These are phyloP conservation scores for Fusarium irregulare DNA, from an alignment of 2,329 filamentous ascomycete genomes.

Conservation along the genomic window DNA sequence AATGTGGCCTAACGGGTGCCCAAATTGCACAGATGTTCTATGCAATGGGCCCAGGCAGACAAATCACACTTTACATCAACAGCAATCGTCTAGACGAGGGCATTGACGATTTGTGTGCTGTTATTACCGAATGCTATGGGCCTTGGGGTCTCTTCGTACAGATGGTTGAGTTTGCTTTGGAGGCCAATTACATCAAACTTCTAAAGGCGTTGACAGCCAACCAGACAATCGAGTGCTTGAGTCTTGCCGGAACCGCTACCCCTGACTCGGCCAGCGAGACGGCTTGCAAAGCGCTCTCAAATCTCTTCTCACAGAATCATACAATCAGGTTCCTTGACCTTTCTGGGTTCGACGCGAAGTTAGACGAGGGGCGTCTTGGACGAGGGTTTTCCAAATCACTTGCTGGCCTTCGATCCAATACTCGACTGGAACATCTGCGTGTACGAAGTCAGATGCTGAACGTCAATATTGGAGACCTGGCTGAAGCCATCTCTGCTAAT, in stretches of 20 bases:
- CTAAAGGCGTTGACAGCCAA: conserved; percentile 63
- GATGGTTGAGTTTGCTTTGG: conserved; percentile 67
- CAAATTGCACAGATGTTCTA: conserved; percentile 63
- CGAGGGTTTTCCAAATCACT: conserved; percentile 64
- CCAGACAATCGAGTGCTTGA: conserved; percentile 63
- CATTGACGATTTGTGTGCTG: conserved; percentile 61
- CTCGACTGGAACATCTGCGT: conserved; percentile 61
- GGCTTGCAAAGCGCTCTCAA: conserved; percentile 61
- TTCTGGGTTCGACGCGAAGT: conserved; percentile 67
- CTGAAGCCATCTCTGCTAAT: conserved; percentile 62
- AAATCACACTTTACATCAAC: conserved; percentile 62
- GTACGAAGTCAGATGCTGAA: conserved; percentile 68
- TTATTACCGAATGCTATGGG: conserved; percentile 60
- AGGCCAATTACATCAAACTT: conserved; percentile 63
- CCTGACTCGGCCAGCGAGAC: conserved; percentile 58
- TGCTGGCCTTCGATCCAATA: conserved; percentile 59
- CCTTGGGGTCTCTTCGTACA: conserved; percentile 64
- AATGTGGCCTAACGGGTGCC: conserved; percentile 63
- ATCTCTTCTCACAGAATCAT: conserved; percentile 63
- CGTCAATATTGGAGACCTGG: conserved; percentile 64
- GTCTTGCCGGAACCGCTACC: conserved; percentile 65
- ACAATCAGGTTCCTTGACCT: conserved; percentile 66
- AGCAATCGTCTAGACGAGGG: conserved; percentile 65
- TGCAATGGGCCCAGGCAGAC: conserved; percentile 60
- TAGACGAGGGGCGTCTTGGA: conserved; percentile 68